Evolutionary conservation across 225 moss, liverwort and hornwort species (phyloP).

Genomic region (Bryoerythrophyllum caledonicum): DNA sequence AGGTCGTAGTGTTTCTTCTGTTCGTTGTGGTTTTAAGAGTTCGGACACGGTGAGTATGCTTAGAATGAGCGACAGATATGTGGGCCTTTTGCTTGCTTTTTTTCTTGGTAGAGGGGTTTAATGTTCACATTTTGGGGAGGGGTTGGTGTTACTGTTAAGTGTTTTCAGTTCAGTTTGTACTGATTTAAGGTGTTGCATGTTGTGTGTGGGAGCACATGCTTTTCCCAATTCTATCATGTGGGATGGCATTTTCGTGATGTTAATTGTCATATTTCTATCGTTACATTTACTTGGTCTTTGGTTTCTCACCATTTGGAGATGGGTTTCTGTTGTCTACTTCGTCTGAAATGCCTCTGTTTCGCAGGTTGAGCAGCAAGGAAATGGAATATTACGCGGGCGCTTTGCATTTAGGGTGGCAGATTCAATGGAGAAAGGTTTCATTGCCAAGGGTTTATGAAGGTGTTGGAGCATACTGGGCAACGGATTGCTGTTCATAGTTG

Average conservation of each 20-base stretch:
- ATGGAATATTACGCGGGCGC: too few relatives aligned
- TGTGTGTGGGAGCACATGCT: background rate
- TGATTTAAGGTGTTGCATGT: background rate
- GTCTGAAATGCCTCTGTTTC: too few relatives aligned
- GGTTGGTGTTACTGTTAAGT: background rate
- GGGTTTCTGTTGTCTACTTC: too few relatives aligned
- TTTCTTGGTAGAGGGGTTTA: slow-evolving; percentile 42
- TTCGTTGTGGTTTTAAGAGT: background rate
- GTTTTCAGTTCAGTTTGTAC: background rate
- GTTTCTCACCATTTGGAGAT: background rate
- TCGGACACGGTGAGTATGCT: background rate
- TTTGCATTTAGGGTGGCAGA: too few relatives aligned
- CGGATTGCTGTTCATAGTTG: background rate
- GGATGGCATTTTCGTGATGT: background rate
- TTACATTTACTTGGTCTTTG: background rate
- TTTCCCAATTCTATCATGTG: background rate
- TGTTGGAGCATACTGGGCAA: slow-evolving; percentile 3
- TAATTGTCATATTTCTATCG: background rate
- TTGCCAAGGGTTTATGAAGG: background rate
- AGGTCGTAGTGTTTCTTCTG: background rate
- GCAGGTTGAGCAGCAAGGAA: too few relatives aligned
- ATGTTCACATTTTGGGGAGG: slow-evolving; percentile 53
- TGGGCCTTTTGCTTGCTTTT: background rate
- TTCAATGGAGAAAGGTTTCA: too few relatives aligned
- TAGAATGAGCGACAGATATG: background rate